Evolutionary conservation across 1,139 yeast genomes (phyloP).

Genomic region (Yamadazyma pseudoaaseri): DNA sequence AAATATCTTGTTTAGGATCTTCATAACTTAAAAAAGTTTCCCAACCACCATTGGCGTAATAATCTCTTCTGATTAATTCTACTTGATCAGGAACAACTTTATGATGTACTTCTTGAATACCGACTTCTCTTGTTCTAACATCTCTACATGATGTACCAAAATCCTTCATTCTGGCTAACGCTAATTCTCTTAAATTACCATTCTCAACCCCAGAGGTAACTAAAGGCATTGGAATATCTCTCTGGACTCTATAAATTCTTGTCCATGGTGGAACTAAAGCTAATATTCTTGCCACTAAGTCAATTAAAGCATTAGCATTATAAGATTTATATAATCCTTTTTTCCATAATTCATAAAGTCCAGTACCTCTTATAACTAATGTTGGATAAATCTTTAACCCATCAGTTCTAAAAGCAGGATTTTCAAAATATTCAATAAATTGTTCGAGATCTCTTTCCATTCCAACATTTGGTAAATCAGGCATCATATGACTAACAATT

Average conservation of each 20-base stretch:
- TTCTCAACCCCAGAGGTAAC: slow-evolving; percentile 98
- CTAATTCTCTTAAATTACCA: slow-evolving; percentile 93
- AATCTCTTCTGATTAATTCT: slow-evolving; percentile 91
- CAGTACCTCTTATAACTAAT: slow-evolving; percentile 95
- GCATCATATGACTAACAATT: slow-evolving; percentile 99
- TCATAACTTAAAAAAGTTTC: slow-evolving; percentile 95
- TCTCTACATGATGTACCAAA: slow-evolving; percentile 96
- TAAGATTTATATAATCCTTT: slow-evolving; percentile 92
- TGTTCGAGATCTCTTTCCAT: slow-evolving; percentile 98
- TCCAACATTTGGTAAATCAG: slow-evolving; percentile 97
- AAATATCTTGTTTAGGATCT: slow-evolving; percentile 94
- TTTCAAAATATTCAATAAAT: slow-evolving; percentile 92
- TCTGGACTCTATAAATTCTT: slow-evolving; percentile 94
- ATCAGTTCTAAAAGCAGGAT: slow-evolving; percentile 95
- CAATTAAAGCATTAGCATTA: slow-evolving; percentile 91
- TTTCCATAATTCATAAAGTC: slow-evolving; percentile 95
- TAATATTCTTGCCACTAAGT: slow-evolving; percentile 89
- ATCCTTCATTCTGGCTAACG: slow-evolving; percentile 96
- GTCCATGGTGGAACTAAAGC: slow-evolving; percentile 99
- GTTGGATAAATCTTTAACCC: slow-evolving; percentile 96
- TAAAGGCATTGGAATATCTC: slow-evolving; percentile 99
- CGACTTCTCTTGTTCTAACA: slow-evolving; percentile 98
- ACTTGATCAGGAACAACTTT: slow-evolving; percentile 97
- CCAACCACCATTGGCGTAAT: slow-evolving; percentile 99
- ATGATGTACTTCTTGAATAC: slow-evolving; percentile 97